These are phyloP conservation scores for Telfairia occidentalis DNA, from an alignment of 331 rosid species.

Conservation along the genomic window DNA sequence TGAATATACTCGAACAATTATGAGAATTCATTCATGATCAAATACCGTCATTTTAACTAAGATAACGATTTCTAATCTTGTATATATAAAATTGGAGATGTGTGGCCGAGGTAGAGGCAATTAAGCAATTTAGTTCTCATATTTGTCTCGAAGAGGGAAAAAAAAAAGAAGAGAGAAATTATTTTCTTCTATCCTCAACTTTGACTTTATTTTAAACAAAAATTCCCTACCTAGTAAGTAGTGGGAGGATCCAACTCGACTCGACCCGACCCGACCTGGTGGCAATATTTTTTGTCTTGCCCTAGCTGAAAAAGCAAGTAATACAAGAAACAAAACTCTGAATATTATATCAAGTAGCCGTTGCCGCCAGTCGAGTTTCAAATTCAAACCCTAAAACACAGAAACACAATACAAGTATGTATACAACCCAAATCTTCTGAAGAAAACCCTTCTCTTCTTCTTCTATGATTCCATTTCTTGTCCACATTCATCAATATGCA, in stretches of 20 bases:
- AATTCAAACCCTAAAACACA: constrained; percentile 43
- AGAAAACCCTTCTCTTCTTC: not conserved
- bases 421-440: not conserved
- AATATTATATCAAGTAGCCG: constrained; percentile 40
- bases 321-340: not conserved
- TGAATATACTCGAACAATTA: too few species aligned
- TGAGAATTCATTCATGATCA: too few species aligned
- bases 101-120: too few species aligned
- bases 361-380: constrained; percentile 63
- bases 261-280: not conserved
- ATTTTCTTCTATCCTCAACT: too few species aligned
- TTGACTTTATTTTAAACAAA: too few species aligned
- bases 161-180: too few species aligned
- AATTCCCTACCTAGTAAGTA: not conserved
- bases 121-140: too few species aligned
- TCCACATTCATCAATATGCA: constrained; percentile 20
- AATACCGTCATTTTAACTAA: too few species aligned
- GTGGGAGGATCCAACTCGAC: not conserved
- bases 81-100: too few species aligned
- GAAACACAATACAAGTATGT: too few species aligned
- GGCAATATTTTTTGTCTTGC: not conserved
- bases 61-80: too few species aligned
- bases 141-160: too few species aligned
- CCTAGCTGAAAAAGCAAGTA: not conserved
- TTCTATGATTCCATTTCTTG: constrained; percentile 4